phyloP scores from a whole-genome alignment of 2,329 filamentous ascomycete genomes.

The Canariomyces notabilis region DNA sequence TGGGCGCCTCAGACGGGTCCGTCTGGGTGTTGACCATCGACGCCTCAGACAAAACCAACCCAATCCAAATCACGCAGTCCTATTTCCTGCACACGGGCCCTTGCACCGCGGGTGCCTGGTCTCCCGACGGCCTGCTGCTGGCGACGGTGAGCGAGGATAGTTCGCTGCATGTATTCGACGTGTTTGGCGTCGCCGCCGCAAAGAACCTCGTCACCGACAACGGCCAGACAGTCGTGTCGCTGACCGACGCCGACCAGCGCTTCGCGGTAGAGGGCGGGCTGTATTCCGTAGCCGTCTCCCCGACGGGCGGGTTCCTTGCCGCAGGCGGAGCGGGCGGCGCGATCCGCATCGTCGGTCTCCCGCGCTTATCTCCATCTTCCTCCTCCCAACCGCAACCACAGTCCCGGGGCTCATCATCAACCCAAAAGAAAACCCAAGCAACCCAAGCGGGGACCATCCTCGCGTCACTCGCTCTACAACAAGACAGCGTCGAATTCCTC shows the following conservation, averaged over 20 bases:
- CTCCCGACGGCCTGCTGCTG: constrained; percentile 77
- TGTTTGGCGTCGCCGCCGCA: constrained; percentile 71
- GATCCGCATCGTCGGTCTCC: constrained; percentile 80
- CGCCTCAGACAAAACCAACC: constrained; percentile 49
- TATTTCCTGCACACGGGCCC: constrained; percentile 86
- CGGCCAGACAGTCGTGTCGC: constrained; percentile 63
- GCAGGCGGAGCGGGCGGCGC: constrained; percentile 84
- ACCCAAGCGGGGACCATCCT: constrained; percentile 57
- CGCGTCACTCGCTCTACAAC: constrained; percentile 75
- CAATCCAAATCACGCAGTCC: constrained; percentile 78
- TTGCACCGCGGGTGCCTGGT: constrained; percentile 89
- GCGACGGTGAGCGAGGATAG: constrained; percentile 86
- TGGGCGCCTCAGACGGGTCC: constrained; percentile 84
- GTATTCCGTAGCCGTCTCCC: constrained; percentile 80
- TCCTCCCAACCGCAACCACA: constrained; percentile 19
- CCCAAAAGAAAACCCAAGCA: background rate
- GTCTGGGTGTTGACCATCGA: constrained; percentile 96
- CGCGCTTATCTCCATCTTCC: constrained; percentile 47
- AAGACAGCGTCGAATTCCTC: constrained; percentile 70
- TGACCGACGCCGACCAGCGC: constrained; percentile 78
- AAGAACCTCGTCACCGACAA: constrained; percentile 46
- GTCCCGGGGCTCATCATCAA: constrained; percentile 8
- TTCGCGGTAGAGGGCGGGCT: constrained; percentile 90
- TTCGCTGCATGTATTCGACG: constrained; percentile 88
- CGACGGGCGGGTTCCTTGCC: constrained; percentile 71